A percentile compares a stretch with the other conserved stretches of the same genome.
Conservation (phyloP, 148 eudicot species). For the Polygonum aviculare region DNA sequence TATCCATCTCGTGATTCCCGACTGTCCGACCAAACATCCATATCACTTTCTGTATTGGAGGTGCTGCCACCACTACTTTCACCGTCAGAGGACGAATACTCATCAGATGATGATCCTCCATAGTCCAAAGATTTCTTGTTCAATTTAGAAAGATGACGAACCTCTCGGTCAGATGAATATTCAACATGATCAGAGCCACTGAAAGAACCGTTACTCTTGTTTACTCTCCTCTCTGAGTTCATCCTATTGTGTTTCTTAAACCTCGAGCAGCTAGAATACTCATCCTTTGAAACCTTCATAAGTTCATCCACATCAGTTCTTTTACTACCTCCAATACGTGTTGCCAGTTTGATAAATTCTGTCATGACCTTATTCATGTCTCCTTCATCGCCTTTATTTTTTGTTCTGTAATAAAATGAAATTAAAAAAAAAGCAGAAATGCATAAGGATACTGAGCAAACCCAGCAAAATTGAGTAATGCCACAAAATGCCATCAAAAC, state of each 20-base stretch:
- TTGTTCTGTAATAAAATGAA: conserved; percentile 36
- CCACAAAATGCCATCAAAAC: not conserved
- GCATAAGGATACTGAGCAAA: not conserved
- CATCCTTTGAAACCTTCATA: conserved; percentile 57
- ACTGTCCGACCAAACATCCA: conserved; percentile 44
- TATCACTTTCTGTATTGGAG: conserved; percentile 70
- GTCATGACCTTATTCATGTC: conserved; percentile 59
- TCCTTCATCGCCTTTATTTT: conserved; percentile 53
- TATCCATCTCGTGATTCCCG: conserved; percentile 45
- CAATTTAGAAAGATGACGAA: conserved; percentile 47
- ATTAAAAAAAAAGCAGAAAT: not conserved
- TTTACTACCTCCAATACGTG: conserved; percentile 48
- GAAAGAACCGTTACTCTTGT: conserved; percentile 41
- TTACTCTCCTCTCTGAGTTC: conserved; percentile 39
- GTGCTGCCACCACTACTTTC: conserved; percentile 44
- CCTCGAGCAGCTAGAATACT: conserved; percentile 39
- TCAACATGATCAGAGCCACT: conserved; percentile 55
- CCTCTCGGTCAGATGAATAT: conserved; percentile 69
- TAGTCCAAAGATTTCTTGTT: conserved; percentile 47
- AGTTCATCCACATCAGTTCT: conserved; percentile 41
- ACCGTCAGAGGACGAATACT: conserved; percentile 55
- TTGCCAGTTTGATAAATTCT: conserved; percentile 56
- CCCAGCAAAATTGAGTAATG: not conserved
- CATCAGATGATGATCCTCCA: conserved; percentile 81
- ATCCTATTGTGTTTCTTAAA: conserved; percentile 43